Conservation (phyloP, 345 rosid species). For the Salix dunnii region DNA sequence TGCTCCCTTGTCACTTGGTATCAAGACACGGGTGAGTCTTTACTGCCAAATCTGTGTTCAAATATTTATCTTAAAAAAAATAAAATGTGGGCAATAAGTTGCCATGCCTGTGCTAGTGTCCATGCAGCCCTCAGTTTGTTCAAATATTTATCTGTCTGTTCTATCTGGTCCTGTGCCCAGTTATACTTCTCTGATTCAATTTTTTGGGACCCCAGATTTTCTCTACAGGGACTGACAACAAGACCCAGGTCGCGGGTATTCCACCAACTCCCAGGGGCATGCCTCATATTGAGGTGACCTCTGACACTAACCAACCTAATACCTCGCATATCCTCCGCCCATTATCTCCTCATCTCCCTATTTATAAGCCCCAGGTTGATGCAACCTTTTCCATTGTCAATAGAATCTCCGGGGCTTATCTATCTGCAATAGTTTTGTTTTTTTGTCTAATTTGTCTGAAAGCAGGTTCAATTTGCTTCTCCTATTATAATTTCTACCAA, state of each 20-base stretch:
- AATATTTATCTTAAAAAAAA: background rate
- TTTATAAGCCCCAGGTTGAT: background rate
- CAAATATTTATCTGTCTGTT: background rate
- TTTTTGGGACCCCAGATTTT: conserved; percentile 11
- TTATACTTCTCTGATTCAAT: background rate
- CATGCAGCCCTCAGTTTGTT: background rate
- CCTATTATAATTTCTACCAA: background rate
- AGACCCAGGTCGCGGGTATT: conserved; percentile 25
- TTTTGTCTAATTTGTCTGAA: background rate
- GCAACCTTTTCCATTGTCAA: background rate
- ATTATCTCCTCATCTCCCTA: background rate
- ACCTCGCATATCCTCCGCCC: background rate
- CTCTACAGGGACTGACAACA: conserved; percentile 28
- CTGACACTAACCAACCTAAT: conserved; percentile 12
- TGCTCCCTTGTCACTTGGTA: conserved; percentile 32
- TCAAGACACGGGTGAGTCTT: conserved; percentile 27
- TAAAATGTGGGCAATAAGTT: background rate
- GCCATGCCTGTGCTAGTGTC: background rate
- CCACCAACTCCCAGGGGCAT: conserved; percentile 27
- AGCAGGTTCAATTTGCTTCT: background rate
- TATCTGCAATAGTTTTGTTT: background rate
- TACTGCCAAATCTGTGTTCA: background rate
- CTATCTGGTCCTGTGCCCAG: background rate
- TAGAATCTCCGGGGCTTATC: background rate
- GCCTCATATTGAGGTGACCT: conserved; percentile 35